Evolutionary conservation across 176 grass and related monocot genomes (phyloP).

Genomic region (Pharus latifolius): DNA sequence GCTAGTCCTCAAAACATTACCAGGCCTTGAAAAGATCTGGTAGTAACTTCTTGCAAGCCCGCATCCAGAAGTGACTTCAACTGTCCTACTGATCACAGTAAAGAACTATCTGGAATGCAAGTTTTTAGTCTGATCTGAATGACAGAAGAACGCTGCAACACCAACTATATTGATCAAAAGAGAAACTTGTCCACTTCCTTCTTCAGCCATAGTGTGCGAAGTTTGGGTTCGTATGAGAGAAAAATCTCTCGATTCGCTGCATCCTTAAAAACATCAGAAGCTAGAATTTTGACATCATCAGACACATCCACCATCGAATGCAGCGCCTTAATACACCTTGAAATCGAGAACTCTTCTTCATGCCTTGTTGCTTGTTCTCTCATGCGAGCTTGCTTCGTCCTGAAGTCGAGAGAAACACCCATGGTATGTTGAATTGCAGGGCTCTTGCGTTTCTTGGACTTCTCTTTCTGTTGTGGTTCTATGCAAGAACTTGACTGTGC

Average conservation of each 20-base stretch:
- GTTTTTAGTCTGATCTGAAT: neutral
- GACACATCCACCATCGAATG: slow-evolving; percentile 26
- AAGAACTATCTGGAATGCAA: neutral
- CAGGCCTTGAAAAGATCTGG: neutral
- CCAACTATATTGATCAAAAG: neutral
- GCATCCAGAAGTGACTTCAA: neutral
- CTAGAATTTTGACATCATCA: slow-evolving; percentile 32
- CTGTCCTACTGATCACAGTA: neutral
- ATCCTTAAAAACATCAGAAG: slow-evolving; percentile 45
- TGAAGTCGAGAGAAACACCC: slow-evolving; percentile 34
- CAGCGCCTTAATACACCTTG: slow-evolving; percentile 28
- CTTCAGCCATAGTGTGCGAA: slow-evolving; percentile 30
- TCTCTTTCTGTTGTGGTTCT: slow-evolving; percentile 31
- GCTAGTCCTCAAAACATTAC: neutral
- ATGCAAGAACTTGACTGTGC: slow-evolving; percentile 33
- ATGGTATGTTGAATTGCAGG: slow-evolving; percentile 34
- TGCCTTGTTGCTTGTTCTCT: slow-evolving; percentile 22
- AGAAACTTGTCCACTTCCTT: slow-evolving; percentile 30
- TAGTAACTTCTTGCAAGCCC: too few relatives aligned
- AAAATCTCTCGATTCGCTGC: slow-evolving; percentile 38
- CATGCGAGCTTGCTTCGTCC: slow-evolving; percentile 28
- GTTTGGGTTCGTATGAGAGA: slow-evolving; percentile 35
- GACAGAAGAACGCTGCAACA: neutral
- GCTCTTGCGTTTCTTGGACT: slow-evolving; percentile 24
- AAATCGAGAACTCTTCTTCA: slow-evolving; percentile 22